phyloP scores from a whole-genome alignment of 768 basidiomycete species.

The Dioszegia hungarica region DNA sequence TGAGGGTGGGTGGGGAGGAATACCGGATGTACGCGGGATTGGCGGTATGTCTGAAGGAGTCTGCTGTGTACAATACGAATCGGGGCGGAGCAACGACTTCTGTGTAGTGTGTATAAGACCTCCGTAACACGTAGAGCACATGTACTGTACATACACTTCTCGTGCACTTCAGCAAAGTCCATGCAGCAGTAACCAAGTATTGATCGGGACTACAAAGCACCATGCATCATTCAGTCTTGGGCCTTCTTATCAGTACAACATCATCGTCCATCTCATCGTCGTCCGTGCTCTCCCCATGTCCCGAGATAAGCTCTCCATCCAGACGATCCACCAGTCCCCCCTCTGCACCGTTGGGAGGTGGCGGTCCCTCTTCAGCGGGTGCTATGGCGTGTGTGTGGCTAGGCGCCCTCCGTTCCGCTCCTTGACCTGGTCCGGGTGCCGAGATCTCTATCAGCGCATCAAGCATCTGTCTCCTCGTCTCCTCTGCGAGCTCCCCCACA shows the following conservation, averaged over 20 bases:
- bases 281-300: constrained; percentile 20
- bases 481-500: constrained; percentile 61
- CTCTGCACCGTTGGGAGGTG: no score
- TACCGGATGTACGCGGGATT: no score
- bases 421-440: constrained; percentile 23
- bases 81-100: no score
- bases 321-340: neutral
- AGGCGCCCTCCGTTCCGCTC: no score
- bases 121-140: neutral
- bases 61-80: no score
- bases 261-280: constrained; percentile 49
- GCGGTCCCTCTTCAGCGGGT: no score
- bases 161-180: no score
- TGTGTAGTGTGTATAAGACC: neutral
- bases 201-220: neutral
- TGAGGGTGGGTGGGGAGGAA: no score
- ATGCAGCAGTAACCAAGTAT: no score
- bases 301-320: neutral
- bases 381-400: no score
- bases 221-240: constrained; percentile 8
- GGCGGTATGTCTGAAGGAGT: no score
- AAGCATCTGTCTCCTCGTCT: constrained; percentile 76
- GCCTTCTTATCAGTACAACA: constrained; percentile 43
- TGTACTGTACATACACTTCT: no score
- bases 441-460: constrained; percentile 73